phyloP scores from a whole-genome alignment of 1,284 basidiomycete genomes.

The Puccinia horiana region DNA sequence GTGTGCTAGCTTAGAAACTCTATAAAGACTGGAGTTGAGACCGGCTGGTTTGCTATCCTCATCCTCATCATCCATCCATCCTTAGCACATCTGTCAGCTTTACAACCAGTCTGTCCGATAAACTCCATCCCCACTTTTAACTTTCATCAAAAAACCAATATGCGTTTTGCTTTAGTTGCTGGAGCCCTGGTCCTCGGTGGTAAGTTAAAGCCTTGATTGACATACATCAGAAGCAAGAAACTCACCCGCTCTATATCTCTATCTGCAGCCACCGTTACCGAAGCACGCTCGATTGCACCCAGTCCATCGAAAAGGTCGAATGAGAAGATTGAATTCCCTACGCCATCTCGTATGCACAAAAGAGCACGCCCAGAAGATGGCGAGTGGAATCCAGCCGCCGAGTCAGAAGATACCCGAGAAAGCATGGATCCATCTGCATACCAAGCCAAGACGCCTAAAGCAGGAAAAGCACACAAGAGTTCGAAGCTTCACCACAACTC shows the following conservation, averaged over 20 bases:
- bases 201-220: background rate
- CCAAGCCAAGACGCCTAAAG: background rate
- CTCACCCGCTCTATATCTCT: background rate
- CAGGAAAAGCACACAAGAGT: background rate
- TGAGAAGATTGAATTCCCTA: background rate
- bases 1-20: background rate
- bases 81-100: background rate
- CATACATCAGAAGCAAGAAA: background rate
- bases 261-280: background rate
- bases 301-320: slow-evolving; percentile 17
- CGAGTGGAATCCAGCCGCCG: background rate
- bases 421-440: background rate
- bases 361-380: background rate
- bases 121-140: background rate
- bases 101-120: background rate
- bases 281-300: slow-evolving; percentile 1
- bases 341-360: background rate
- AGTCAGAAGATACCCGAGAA: background rate
- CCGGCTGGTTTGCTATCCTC: background rate
- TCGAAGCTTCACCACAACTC: background rate
- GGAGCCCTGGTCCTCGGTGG: slow-evolving; percentile 14
- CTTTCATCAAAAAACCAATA: slow-evolving; percentile 5
- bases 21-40: background rate
- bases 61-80: background rate
- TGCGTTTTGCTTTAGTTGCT: slow-evolving; percentile 26